Base-by-base conservation (phyloP, 148 eudicot genomes). In the Spergularia marina region DNA sequence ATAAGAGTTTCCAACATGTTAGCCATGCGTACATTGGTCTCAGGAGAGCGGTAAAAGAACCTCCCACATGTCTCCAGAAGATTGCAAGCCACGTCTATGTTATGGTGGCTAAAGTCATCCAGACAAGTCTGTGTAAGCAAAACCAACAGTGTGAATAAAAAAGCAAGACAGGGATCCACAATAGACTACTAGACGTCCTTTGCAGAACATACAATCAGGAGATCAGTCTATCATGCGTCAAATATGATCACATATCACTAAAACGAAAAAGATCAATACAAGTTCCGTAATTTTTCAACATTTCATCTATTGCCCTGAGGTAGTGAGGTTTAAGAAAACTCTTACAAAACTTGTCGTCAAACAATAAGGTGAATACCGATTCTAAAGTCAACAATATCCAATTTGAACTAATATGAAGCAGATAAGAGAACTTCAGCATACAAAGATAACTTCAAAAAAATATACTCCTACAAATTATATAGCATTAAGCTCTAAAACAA, bases 1-100 rank as follows among this genome's bases (percentile, higher is more conserved):
- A 90, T 94, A 73, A 94, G 78, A 79, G 91, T 94, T 86, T 94
- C 98, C 87, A 94, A 78, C 98, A 94, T 94, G 88, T 91, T 94
- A 40, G 88, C 86, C 98, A 94, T 94, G 55, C 98, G 97, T 56
- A 92, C 84, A 57, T 83, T 75, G 70, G 98, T 94, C 80, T 94
- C 98, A 74, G 98, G 97, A 72, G 96, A 91, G 41, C 98, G 96
- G 83, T 94, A 91, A 20, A 94, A 85, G 77, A 90, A 94, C 40
- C 97, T 91, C 60, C 98, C 98, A 81, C 98, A 91, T 39, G 97
- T 94, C 87, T 94, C 98, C 81, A 94, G 91, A 85, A 94, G 98
- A 85, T 89, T 94, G 90, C 98, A 94, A 68, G 98, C 98, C 77
- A 94, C 98, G 74, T 94, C 98, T 69, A 94, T 94, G 79, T 91